A percentile compares a stretch with the other conserved stretches of the same genome.
phyloP scores from a whole-genome alignment of 2,329 filamentous ascomycete species.

The Diaporthe vexans region DNA sequence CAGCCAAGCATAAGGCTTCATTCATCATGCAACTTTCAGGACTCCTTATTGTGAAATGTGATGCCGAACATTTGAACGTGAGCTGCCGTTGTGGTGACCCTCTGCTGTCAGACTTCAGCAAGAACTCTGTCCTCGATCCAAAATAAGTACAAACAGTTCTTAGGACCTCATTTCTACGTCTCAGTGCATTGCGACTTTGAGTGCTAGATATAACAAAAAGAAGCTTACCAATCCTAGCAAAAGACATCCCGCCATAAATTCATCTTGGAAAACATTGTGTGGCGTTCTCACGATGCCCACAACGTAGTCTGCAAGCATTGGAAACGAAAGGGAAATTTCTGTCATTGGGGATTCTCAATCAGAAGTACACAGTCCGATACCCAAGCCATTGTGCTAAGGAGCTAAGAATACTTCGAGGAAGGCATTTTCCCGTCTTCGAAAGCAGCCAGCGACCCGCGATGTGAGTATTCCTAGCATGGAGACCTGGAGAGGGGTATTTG shows the following conservation, averaged over 20 bases:
- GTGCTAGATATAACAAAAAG: too few species aligned
- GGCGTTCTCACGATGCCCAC: background rate
- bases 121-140: too few species aligned
- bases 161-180: too few species aligned
- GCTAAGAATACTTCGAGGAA: background rate
- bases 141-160: too few species aligned
- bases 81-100: background rate
- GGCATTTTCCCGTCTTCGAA: background rate
- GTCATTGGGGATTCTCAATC: rapidly evolving
- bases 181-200: too few species aligned
- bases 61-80: background rate
- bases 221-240: too few species aligned
- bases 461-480: background rate
- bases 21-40: background rate
- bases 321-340: background rate
- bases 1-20: background rate
- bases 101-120: too few species aligned
- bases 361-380: background rate
- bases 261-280: background rate
- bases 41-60: background rate
- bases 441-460: background rate
- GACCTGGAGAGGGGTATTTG: background rate
- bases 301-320: background rate
- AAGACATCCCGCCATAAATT: too few species aligned
- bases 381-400: background rate